Base-by-base conservation (phyloP, 2,329 filamentous ascomycete genomes). In the Tetracladium maxilliforme region DNA sequence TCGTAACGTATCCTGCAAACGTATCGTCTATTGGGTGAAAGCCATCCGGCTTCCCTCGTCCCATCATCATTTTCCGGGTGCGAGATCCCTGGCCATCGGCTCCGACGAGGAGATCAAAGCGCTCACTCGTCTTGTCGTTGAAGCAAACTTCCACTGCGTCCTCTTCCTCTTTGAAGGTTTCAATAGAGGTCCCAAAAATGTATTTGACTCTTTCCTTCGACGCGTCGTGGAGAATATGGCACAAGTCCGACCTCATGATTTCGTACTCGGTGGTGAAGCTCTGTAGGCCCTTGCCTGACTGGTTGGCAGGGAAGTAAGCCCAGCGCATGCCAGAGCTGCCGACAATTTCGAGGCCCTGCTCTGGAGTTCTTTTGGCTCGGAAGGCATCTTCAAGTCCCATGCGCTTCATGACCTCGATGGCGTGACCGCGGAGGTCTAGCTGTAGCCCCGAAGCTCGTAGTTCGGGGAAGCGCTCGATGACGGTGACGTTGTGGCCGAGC, bases 31-130 rank as follows among this genome's bases (percentile, higher is more conserved):
- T 18, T 0, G 30, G 19, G 14, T 36, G 22, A 32, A 44, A 37
- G 9, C 27, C 16, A 19, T 42, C 39, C 15, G 13, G 21, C 17
- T 19, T 31, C 8, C 25, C 35, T 6, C 27, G 24, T 20, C 24
- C 43, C 3, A 58, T 33, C 31, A 60, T 50, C 24, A 49, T 44
- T 23, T 40, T 48, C 10, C 63, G 49, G 4, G 53, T 56, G n/a
- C 47, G 52, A 2, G 63, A 69, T 5, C 52, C 44, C 22, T 60
- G 51, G 1, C 68, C 68, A 30, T 72, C 67, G 4, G 65, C 64
- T 6, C 58, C 64, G 21, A 71, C 54, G 1, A 71, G 33, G 1
- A 71, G 37, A 34, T 70, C 64, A 24, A 52, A 71, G 1, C 35
- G 40, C 7, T 52, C 49, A 0, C 34, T 44, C 8, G 39, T 40